Evolutionary conservation across 2,329 filamentous ascomycete genomes (phyloP).

Genomic region (Purpureocillium lavendulum): DNA sequence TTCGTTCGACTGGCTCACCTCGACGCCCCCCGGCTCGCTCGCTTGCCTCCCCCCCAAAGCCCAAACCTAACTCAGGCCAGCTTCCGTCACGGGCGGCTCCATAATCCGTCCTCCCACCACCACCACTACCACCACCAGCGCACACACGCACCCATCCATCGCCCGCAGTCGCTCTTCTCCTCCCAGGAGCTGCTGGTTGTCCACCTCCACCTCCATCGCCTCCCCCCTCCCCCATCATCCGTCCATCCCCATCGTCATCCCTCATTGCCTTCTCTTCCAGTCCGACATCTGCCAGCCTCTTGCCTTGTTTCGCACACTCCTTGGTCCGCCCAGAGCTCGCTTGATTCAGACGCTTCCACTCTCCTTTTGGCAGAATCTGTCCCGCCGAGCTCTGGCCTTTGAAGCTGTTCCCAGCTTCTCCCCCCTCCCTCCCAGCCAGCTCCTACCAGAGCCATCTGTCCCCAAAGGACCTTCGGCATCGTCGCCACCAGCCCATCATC

Average conservation of each 20-base stretch:
- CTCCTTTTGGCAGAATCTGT: slow-evolving; percentile 28
- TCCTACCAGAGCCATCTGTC: slow-evolving; percentile 1
- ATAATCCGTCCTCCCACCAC: slow-evolving; percentile 14
- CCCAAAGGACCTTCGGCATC: not conserved
- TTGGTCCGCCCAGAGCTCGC: slow-evolving; percentile 24
- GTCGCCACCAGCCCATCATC: not conserved
- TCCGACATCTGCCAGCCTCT: slow-evolving; percentile 23
- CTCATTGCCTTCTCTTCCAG: slow-evolving; percentile 28
- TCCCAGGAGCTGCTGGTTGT: slow-evolving; percentile 21
- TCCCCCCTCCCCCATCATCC: slow-evolving; percentile 6
- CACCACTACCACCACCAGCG: too few species aligned
- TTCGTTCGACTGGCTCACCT: too few species aligned
- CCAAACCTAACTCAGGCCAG: too few species aligned
- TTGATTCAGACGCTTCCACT: slow-evolving; percentile 20
- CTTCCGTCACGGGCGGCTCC: too few species aligned
- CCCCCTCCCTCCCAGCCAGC: slow-evolving; percentile 11
- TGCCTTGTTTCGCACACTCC: slow-evolving; percentile 24
- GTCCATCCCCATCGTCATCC: slow-evolving; percentile 34
- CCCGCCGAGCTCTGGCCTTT: slow-evolving; percentile 11
- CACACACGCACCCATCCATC: slow-evolving; percentile 3
- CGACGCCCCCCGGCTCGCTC: too few species aligned
- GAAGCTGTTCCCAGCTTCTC: slow-evolving; percentile 1
- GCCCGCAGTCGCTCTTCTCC: slow-evolving; percentile 11
- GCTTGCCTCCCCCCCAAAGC: too few species aligned
- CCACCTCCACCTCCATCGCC: slow-evolving; percentile 4